A percentile compares a stretch with the other conserved stretches of the same genome.
phyloP scores from a whole-genome alignment of 2,329 filamentous ascomycete genomes.

The Malbranchea zuffiana region DNA sequence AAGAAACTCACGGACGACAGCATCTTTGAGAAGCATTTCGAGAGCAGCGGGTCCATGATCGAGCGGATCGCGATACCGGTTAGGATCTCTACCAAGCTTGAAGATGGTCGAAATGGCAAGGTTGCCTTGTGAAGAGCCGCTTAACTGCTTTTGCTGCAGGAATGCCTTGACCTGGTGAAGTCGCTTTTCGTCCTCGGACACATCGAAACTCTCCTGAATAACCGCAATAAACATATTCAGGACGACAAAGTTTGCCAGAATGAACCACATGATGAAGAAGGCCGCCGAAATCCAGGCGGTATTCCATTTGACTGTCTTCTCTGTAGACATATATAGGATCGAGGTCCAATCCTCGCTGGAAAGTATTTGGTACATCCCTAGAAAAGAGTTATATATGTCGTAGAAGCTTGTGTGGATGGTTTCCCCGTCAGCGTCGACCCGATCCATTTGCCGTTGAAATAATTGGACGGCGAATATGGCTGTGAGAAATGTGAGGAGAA shows the following conservation, averaged over 20 bases:
- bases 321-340: constrained; percentile 72
- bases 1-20: constrained; percentile 86
- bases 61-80: constrained; percentile 62
- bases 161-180: constrained; percentile 94
- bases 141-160: constrained; percentile 78
- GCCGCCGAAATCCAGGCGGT: constrained; percentile 89
- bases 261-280: constrained; percentile 92
- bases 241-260: constrained; percentile 86
- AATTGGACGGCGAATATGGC: constrained; percentile 89
- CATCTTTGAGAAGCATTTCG: constrained; percentile 94
- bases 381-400: constrained; percentile 87
- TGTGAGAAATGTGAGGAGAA: constrained; percentile 85
- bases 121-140: constrained; percentile 55
- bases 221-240: constrained; percentile 99
- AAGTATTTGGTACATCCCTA: constrained; percentile 95
- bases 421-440: constrained; percentile 49
- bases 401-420: constrained; percentile 65
- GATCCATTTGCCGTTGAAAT: constrained; percentile 74
- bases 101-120: constrained; percentile 65
- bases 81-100: constrained; percentile 50
- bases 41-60: constrained; percentile 86
- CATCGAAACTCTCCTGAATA: constrained; percentile 98
- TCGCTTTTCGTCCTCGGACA: constrained; percentile 95
- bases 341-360: constrained; percentile 94
- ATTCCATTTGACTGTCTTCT: constrained; percentile 50